Evolutionary conservation across 192 early-diverging fungal genomes (phyloP).

Genomic region (Backusella morwellensis): DNA sequence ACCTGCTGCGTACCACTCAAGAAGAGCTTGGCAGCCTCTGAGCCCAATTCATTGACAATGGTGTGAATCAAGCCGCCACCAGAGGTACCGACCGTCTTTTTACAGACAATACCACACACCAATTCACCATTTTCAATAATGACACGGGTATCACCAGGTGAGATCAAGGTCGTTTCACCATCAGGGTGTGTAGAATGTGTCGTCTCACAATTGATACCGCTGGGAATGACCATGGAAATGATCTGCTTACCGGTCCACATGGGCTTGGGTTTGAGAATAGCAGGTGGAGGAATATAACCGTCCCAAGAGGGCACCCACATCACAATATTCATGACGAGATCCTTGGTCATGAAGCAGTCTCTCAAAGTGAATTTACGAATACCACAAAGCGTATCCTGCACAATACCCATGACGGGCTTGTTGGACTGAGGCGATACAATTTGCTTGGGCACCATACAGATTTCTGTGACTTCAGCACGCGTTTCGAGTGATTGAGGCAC

Average conservation of each 20-base stretch:
- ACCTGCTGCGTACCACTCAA: slow-evolving; percentile 92
- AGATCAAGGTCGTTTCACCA: slow-evolving; percentile 70
- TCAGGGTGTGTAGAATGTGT: slow-evolving; percentile 80
- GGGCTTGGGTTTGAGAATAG: slow-evolving; percentile 93
- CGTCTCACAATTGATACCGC: slow-evolving; percentile 88
- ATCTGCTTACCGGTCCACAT: slow-evolving; percentile 99
- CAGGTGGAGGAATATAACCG: slow-evolving; percentile 88
- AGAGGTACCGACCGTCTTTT: slow-evolving; percentile 88
- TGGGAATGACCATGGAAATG: slow-evolving; percentile 87
- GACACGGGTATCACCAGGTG: slow-evolving; percentile 89
- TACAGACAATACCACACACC: slow-evolving; percentile 92
- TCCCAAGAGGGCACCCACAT: slow-evolving; percentile 98
- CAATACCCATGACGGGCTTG: slow-evolving; percentile 99
- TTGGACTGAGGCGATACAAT: slow-evolving; percentile 97
- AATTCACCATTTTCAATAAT: slow-evolving; percentile 91
- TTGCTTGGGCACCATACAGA: slow-evolving; percentile 98
- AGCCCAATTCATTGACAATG: slow-evolving; percentile 92
- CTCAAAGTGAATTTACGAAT: slow-evolving; percentile 94
- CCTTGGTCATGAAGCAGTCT: slow-evolving; percentile 83
- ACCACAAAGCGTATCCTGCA: slow-evolving; percentile 97
- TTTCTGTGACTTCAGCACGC: slow-evolving; percentile 90
- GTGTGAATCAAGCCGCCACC: slow-evolving; percentile 89
- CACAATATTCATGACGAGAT: slow-evolving; percentile 94
- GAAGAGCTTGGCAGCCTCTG: slow-evolving; percentile 83
- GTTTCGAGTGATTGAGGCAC: slow-evolving; percentile 97